Evolutionary conservation across 2,329 filamentous ascomycete genomes (phyloP), one percentile per base, ranked within the genome.

Genomic region (Aplosporella prunicola): DNA sequence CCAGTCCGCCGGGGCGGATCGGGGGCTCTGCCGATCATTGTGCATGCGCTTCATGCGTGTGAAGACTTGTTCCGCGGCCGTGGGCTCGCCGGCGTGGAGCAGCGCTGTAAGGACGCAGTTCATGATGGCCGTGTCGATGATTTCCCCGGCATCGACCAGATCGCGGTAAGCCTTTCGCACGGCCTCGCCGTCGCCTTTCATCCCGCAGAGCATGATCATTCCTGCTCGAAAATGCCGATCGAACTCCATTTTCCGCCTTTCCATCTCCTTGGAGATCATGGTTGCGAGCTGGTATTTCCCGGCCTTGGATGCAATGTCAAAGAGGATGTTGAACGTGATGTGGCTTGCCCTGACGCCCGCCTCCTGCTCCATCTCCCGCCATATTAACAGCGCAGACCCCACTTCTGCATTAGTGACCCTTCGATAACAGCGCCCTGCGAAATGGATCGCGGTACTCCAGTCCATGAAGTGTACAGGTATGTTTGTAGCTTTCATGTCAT

Each of bases 281-380:
- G 95, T 83, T 3, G 87, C 88, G 15, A 96, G 73, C 1, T 69
- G 67, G 47, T 82, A 93, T 52, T 93, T 91, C 25, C 83, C 82
- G 0, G 85, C 78, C 57, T 91, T 93, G 47, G 85, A 76, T 1
- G 91, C 86, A 9, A 86, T 74, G 52, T 95, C 83, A 49, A 94
- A 95, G 9, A 98, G 71, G 31, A 95, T 82, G 53, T 91, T 94
- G 60, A 98, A 93, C 0, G 89, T 93, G n/a, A 87, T 80, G 32
- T 76, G 70, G 48, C 82, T 82, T 23, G 74, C 79, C 47, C 64
- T 63, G 10, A 86, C 58, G 1, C 74, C 71, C 2, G 78, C 78
- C 4, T 76, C 64, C 31, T 74, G 69, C 58, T 98, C 91, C 87
- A 96, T 96, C 50, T 91, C 78, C 46, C 75, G 78, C 88, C 89